Evolutionary conservation across 2,329 filamentous ascomycete species (phyloP), one percentile per base, ranked within the genome.

Genomic region (Metarhizium anisopliae): DNA sequence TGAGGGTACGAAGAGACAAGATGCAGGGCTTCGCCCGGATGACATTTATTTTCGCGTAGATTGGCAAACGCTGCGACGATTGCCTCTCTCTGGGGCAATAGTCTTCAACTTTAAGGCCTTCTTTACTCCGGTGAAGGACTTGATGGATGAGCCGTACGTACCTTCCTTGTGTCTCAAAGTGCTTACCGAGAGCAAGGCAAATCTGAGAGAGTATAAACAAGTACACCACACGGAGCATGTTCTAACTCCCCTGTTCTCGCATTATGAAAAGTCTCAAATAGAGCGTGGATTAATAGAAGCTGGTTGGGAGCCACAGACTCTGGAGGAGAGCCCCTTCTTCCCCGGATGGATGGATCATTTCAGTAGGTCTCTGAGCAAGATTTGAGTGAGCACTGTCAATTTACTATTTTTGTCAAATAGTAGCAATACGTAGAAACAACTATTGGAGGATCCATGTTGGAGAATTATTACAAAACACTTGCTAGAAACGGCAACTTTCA

Each of bases 71-170:
- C 73, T 95, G 4, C 83, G 90, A 2, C 82, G 90, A 3, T 72
- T 95, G 0, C 90, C 91, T 0, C 74, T 95, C 0, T 90, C 86
- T 0, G 89, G 82, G 0, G 86, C 80, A 0, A 75, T 95, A 2
- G 81, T 90, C 0, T 95, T 95, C 75, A 95, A 94, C 68, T 95
- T 93, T 80, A 95, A 93, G 66, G 89, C 87, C 0, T 70, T 94
- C 0, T 95, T 95, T 70, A 94, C 89, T 0, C 87, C 87, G 0
- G 68, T 95, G 0, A 67, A 77, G 0, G 83, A 87, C 59, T 84
- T 95, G 56, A 74, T 81, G 2, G 76, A 87, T 56, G 90, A 95
- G 67, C 81, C 87, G 0, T 87, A 83, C 50, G 72, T 95, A 0
- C 90, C 90, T 0, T 81, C 80, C 0, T 67, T 95, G 6, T 54